Base-by-base conservation (phyloP, 495 filamentous ascomycete species). In the Aspergillus egyptiacus region DNA sequence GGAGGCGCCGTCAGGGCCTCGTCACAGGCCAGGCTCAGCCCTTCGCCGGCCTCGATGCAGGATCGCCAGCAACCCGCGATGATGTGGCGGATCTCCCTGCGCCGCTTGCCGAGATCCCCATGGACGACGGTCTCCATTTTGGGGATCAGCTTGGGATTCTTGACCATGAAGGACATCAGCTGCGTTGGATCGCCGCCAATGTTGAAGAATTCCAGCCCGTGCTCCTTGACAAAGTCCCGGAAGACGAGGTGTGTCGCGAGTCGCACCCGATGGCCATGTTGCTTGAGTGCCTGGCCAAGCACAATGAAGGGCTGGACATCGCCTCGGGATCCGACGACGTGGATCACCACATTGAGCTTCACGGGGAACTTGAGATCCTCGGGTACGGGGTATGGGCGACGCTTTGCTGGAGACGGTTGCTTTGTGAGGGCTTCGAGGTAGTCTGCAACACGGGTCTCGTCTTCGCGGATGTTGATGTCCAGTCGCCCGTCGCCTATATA, bases 161-260 rank as follows among this genome's bases (percentile, higher is more conserved):
- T n/a, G n/a, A n/a, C n/a, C n/a, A n/a, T n/a, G n/a, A n/a, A n/a
- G n/a, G n/a, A n/a, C n/a, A n/a, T n/a, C n/a, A n/a, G n/a, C n/a
- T n/a, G n/a, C n/a, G n/a, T n/a, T n/a, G n/a, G n/a, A n/a, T n/a
- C n/a, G n/a, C n/a, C n/a, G n/a, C n/a, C n/a, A n/a, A n/a, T n/a
- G n/a, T n/a, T n/a, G n/a, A 88, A 91, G 62, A 89, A 90, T 59
- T 90, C 87, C 7, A 90, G 66, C 0, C 80, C 83, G 56, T 81
- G 77, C 17, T 83, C 77, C 46, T 78, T 69, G 18, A 91, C 78
- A 48, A 87, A 86, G 3, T 77, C 63, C 51, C 81, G 71, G 57
- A 91, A 91, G 11, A 75, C 78, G 2, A 77, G 68, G 64, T 91
- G 87, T 1, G 87, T 91, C n/a, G 87, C 87, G 7, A 91, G 65